These are phyloP conservation scores for Dimocarpus longan DNA, from an alignment of 345 rosid species.

Conservation along the genomic window DNA sequence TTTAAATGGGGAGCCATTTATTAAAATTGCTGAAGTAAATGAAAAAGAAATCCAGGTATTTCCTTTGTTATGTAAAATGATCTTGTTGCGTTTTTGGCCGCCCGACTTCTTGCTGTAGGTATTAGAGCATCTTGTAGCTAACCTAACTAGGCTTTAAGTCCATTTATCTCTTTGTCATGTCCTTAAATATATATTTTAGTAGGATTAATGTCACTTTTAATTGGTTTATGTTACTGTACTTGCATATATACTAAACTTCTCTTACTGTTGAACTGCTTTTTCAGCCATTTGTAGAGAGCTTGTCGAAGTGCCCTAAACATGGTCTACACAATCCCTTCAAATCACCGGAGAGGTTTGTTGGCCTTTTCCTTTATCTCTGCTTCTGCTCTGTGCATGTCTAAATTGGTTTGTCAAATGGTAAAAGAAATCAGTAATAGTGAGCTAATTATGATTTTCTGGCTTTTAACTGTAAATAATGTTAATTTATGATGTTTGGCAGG, in stretches of 20 bases:
- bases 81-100: not conserved
- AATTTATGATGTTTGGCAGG: conserved; percentile 38
- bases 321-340: conserved; percentile 98
- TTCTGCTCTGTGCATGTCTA: not conserved
- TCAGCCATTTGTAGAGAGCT: conserved; percentile 96
- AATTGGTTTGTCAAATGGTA: conserved; percentile 1
- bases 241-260: conserved; percentile 7
- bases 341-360: conserved; percentile 83
- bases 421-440: not conserved
- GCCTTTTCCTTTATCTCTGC: conserved; percentile 6
- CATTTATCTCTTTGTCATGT: not conserved
- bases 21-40: conserved; percentile 79
- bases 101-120: not conserved
- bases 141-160: not conserved
- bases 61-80: not conserved
- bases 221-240: not conserved
- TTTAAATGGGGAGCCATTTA: conserved; percentile 91
- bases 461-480: not conserved
- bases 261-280: conserved; percentile 32
- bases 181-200: not conserved
- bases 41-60: conserved; percentile 74
- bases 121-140: not conserved
- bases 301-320: conserved; percentile 91
- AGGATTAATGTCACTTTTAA: not conserved
- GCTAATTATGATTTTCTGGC: not conserved